Percentiles rank a stretch among this genome's conserved stretches.
phyloP scores from a whole-genome alignment of 2,329 filamentous ascomycete genomes.

The Botrytis hyacinthi region DNA sequence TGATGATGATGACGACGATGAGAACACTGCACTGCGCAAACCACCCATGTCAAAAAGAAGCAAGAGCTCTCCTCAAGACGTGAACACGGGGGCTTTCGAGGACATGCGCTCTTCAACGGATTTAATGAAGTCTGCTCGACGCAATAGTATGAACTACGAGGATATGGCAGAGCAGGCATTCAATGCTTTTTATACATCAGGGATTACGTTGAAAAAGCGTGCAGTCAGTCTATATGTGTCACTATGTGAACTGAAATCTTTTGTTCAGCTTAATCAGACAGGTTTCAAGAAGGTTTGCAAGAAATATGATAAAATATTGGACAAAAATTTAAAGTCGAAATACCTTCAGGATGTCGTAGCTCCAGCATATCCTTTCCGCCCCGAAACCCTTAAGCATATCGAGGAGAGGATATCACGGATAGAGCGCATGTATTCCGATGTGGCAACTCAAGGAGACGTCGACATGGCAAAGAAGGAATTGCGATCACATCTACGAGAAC shows the following conservation, averaged over 20 bases:
- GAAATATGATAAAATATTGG: constrained; percentile 96
- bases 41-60: constrained; percentile 37
- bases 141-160: constrained; percentile 66
- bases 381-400: constrained; percentile 66
- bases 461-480: constrained; percentile 78
- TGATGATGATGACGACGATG: constrained; percentile 64
- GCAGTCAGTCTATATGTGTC: constrained; percentile 85
- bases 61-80: constrained; percentile 36
- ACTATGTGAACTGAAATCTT: constrained; percentile 93
- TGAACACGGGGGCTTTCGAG: constrained; percentile 36
- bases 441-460: constrained; percentile 80
- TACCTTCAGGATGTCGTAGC: constrained; percentile 77
- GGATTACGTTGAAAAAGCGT: constrained; percentile 89
- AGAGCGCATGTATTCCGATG: constrained; percentile 74
- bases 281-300: constrained; percentile 96
- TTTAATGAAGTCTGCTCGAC: constrained; percentile 55
- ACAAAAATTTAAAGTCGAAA: constrained; percentile 71
- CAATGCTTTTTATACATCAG: constrained; percentile 65
- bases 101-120: constrained; percentile 65
- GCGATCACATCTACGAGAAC: constrained; percentile 85
- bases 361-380: constrained; percentile 76
- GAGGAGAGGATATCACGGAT: constrained; percentile 71
- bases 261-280: constrained; percentile 91
- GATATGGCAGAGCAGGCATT: constrained; percentile 75
- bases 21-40: constrained; percentile 49